A percentile compares a stretch with the other conserved stretches of the same genome.
Evolutionary conservation across 331 rosid species (phyloP).

Genomic region (Prunus yedoensis): DNA sequence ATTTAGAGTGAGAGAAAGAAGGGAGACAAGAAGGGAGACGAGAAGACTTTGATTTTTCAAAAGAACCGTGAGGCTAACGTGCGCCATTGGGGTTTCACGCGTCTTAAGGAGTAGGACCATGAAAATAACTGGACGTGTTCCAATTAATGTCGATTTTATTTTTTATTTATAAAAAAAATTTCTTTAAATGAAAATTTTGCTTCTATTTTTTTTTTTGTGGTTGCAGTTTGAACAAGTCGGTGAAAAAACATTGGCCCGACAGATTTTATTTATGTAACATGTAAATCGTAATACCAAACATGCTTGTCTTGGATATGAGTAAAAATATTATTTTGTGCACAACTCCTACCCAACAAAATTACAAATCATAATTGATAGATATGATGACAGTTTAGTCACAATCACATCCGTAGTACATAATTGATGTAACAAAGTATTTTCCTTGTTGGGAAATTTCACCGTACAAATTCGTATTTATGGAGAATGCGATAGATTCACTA

Average conservation of each 20-base stretch:
- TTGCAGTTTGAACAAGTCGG: neutral
- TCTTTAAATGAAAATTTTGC: neutral
- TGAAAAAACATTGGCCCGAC: neutral
- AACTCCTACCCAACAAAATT: neutral
- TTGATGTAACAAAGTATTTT: too few species aligned
- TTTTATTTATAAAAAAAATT: neutral
- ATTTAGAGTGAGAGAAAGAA: constrained; percentile 12
- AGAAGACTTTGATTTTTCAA: constrained; percentile 27
- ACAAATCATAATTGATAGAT: neutral
- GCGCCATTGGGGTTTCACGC: constrained; percentile 20
- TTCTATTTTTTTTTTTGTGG: neutral
- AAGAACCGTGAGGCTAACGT: constrained; percentile 27
- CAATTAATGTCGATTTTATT: neutral
- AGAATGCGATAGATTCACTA: too few species aligned
- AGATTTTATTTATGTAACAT: neutral
- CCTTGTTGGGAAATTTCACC: too few species aligned
- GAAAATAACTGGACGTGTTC: neutral
- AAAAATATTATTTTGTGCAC: neutral
- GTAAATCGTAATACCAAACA: neutral
- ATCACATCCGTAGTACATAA: neutral
- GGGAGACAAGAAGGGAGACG: neutral
- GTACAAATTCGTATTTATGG: too few species aligned
- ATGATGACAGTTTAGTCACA: neutral
- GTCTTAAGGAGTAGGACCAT: neutral
- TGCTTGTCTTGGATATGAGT: neutral